phyloP scores from a whole-genome alignment of 352 stramenopile species.

The Globisporangium radiosum region DNA sequence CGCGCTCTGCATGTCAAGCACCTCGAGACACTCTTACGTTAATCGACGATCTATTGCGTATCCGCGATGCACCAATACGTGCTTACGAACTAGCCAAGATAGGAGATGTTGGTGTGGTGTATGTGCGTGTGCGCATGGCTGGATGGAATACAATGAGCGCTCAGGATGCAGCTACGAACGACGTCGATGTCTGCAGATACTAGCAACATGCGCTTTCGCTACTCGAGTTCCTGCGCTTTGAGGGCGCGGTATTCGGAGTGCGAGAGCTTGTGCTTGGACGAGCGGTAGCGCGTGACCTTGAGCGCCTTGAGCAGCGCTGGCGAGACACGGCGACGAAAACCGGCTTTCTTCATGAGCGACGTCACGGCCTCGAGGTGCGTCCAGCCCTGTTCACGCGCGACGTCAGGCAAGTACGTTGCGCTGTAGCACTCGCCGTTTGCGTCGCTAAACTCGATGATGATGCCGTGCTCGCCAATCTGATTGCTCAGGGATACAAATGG shows the following conservation, averaged over 20 bases:
- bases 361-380: conserved; percentile 61
- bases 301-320: conserved; percentile 47
- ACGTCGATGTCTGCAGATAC: too few species aligned
- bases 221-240: conserved; percentile 27
- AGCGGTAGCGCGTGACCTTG: conserved; percentile 76
- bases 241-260: conserved; percentile 72
- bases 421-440: conserved; percentile 39
- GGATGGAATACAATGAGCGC: too few species aligned
- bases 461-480: conserved; percentile 65
- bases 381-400: conserved; percentile 73
- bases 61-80: too few species aligned
- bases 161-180: too few species aligned
- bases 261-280: conserved; percentile 77
- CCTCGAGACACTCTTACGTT: too few species aligned
- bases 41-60: too few species aligned
- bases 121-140: too few species aligned
- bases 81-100: too few species aligned
- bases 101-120: too few species aligned
- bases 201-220: not conserved
- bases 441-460: conserved; percentile 78
- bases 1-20: too few species aligned
- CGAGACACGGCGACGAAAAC: conserved; percentile 54
- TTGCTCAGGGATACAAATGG: not conserved
- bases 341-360: conserved; percentile 76
- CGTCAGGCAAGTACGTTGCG: conserved; percentile 74